These are phyloP conservation scores for Mycena metata DNA, from an alignment of 768 basidiomycete genomes.

Conservation along the genomic window DNA sequence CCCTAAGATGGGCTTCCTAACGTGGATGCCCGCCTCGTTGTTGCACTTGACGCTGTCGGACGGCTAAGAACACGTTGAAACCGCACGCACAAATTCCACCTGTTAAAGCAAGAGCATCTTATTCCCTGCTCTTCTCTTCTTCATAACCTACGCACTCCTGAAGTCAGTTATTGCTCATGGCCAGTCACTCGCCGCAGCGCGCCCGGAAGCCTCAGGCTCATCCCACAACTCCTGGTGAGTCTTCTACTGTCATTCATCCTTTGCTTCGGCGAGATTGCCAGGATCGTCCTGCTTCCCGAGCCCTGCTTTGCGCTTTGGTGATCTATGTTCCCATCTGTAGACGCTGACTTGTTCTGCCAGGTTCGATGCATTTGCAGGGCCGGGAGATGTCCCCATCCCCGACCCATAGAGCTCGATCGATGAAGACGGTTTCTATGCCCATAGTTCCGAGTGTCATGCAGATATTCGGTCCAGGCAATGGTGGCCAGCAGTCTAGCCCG, in stretches of 20 bases:
- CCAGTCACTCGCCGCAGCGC: constrained; percentile 72
- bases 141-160: constrained; percentile 25
- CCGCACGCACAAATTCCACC: constrained; percentile 18
- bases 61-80: constrained; percentile 36
- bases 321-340: constrained; percentile 41
- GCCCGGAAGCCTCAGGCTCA: constrained; percentile 66
- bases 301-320: constrained; percentile 34
- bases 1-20: constrained; percentile 31
- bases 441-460: constrained; percentile 70
- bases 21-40: constrained; percentile 35
- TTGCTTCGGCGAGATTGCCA: constrained; percentile 37
- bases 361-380: constrained; percentile 55
- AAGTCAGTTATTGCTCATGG: constrained; percentile 58
- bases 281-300: constrained; percentile 31
- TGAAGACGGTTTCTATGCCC: constrained; percentile 74
- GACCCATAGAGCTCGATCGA: constrained; percentile 64
- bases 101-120: constrained; percentile 36
- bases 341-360: constrained; percentile 46
- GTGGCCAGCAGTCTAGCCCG: constrained; percentile 52
- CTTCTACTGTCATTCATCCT: constrained; percentile 40
- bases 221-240: constrained; percentile 63
- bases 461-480: constrained; percentile 58
- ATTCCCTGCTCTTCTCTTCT: constrained; percentile 27
- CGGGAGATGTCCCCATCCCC: constrained; percentile 67
- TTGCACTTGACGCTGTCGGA: constrained; percentile 28